Conservation (phyloP, 106 monocot species). For the Platanthera zijinensis region DNA sequence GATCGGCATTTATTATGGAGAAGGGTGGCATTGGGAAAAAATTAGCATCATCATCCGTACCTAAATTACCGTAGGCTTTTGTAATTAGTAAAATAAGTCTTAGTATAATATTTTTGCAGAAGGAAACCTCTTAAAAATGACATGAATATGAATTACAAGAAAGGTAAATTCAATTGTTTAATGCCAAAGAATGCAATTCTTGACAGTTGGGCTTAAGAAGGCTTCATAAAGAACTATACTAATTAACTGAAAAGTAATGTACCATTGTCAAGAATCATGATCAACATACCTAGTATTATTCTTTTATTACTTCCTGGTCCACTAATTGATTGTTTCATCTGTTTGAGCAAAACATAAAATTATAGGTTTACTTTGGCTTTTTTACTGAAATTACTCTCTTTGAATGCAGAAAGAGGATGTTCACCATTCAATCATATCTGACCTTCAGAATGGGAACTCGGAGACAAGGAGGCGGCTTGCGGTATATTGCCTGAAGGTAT, state of each 20-base stretch:
- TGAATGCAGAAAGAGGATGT: conserved; percentile 94
- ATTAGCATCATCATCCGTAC: neutral
- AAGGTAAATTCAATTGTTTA: too few species aligned
- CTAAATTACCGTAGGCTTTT: neutral
- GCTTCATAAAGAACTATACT: neutral
- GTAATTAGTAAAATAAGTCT: neutral
- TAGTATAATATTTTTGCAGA: neutral
- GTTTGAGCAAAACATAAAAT: neutral
- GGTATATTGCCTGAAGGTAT: conserved; percentile 97
- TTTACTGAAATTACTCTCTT: conserved; percentile 11
- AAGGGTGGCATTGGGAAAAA: neutral
- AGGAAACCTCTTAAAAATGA: neutral
- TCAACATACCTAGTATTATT: neutral
- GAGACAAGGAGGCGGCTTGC: conserved; percentile 95
- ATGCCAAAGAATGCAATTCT: neutral
- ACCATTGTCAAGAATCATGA: neutral
- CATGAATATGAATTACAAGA: neutral
- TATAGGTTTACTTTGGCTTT: neutral
- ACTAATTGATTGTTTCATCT: neutral
- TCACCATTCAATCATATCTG: conserved; percentile 99
- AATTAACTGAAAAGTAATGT: neutral
- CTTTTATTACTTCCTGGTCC: neutral
- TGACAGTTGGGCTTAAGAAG: neutral
- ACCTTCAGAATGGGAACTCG: conserved; percentile 93
- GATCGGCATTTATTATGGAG: neutral